A percentile compares a stretch with the other conserved stretches of the same genome.
Conservation (phyloP, 768 basidiomycete species). For the Tulasnella sp. region DNA sequence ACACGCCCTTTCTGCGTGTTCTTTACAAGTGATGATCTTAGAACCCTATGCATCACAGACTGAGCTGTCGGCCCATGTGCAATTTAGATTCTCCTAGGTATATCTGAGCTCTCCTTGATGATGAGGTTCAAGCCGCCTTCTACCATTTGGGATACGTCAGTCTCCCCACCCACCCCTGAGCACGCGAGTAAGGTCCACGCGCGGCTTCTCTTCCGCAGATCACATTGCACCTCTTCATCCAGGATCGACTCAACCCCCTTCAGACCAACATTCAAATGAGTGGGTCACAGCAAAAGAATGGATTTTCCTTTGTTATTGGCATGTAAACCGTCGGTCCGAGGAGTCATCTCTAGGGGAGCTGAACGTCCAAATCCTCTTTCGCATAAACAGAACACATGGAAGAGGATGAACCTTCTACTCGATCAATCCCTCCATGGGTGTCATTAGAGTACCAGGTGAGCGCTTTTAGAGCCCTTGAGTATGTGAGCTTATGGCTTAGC, state of each 20-base stretch:
- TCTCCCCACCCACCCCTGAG: conserved; percentile 28
- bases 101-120: neutral
- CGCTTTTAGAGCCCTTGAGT: conserved; percentile 7
- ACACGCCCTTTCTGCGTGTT: neutral
- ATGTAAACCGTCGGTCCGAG: conserved; percentile 13
- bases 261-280: neutral
- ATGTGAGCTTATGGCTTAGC: neutral
- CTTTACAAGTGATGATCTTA: neutral
- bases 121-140: neutral
- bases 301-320: conserved; percentile 50
- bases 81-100: neutral
- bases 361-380: neutral
- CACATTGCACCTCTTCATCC: neutral
- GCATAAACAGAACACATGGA: conserved; percentile 84
- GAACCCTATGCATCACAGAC: neutral
- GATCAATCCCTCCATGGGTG: conserved; percentile 63
- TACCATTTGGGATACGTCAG: conserved; percentile 31
- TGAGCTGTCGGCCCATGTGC: neutral
- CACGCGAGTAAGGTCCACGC: conserved; percentile 24
- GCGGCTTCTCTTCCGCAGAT: neutral
- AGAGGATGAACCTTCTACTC: conserved; percentile 68
- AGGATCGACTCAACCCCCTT: neutral
- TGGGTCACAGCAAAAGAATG: conserved; percentile 25
- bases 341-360: neutral
- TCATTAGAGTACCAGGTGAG: conserved; percentile 77